Conservation (phyloP, 106 monocot species). For the Dioscorea zingiberensis region DNA sequence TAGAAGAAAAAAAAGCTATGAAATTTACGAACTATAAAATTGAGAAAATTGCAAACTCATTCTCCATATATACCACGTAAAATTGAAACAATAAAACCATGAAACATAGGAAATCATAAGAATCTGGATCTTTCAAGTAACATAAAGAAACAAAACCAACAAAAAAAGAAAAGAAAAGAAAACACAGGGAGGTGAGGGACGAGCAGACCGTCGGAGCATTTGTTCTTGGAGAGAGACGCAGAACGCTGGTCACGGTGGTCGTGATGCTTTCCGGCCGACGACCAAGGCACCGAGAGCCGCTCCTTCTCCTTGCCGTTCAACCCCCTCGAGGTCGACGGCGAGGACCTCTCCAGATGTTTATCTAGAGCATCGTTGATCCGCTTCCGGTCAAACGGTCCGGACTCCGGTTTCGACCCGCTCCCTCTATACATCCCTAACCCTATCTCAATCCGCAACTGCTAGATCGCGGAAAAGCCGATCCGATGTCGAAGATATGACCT, state of each 20-base stretch:
- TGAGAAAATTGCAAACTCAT: no score
- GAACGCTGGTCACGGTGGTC: constrained; percentile 13
- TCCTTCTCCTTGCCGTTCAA: constrained; percentile 35
- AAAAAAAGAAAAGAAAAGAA: neutral
- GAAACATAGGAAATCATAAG: no score
- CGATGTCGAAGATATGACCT: no score
- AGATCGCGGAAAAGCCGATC: no score
- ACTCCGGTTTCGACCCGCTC: constrained; percentile 29
- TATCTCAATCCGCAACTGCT: constrained; percentile 4
- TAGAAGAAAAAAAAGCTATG: no score
- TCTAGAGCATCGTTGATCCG: constrained; percentile 54
- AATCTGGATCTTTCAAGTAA: no score
- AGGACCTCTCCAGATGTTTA: constrained; percentile 51
- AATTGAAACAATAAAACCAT: no score
- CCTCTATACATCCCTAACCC: constrained; percentile 34
- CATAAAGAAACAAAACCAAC: no score
- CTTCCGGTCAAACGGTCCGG: constrained; percentile 44
- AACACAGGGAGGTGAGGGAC: no score
- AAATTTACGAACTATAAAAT: no score
- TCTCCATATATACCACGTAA: no score
- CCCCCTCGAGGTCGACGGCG: constrained; percentile 43
- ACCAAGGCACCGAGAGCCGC: constrained; percentile 23
- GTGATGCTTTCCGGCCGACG: constrained; percentile 28
- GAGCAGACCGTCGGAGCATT: constrained; percentile 32
- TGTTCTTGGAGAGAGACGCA: constrained; percentile 17